A percentile compares a stretch with the other conserved stretches of the same genome.
Evolutionary conservation across 345 rosid species (phyloP).

Genomic region (Pugionium cornutum): DNA sequence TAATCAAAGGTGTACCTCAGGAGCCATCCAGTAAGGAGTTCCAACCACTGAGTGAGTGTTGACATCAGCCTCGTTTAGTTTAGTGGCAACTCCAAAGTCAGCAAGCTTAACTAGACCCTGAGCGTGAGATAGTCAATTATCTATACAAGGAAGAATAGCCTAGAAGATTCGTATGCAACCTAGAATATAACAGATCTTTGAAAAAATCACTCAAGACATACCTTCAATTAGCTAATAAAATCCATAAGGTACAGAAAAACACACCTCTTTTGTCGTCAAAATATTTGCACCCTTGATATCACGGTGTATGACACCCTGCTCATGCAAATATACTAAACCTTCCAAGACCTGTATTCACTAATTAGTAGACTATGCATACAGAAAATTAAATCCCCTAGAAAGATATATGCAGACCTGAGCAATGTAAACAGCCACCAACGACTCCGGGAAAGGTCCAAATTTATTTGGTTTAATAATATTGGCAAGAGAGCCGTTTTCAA

Average conservation of each 20-base stretch:
- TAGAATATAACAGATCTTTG: constrained; percentile 30
- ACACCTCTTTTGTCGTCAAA: constrained; percentile 97
- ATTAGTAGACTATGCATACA: constrained; percentile 30
- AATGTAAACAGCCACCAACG: constrained; percentile 93
- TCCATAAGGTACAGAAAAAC: constrained; percentile 5
- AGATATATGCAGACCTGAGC: constrained; percentile 77
- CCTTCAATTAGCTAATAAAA: constrained; percentile 11
- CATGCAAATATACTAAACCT: constrained; percentile 94
- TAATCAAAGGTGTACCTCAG: constrained; percentile 63
- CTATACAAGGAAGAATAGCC: constrained; percentile 13
- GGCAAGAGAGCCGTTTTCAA: constrained; percentile 99
- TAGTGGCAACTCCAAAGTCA: constrained; percentile 99
- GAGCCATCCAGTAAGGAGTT: constrained; percentile 99
- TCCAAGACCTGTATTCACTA: constrained; percentile 73
- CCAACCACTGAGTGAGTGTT: constrained; percentile 98
- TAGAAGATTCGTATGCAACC: constrained; percentile 9
- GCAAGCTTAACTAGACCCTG: constrained; percentile 99
- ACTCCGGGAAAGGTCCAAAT: constrained; percentile 98
- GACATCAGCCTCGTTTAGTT: constrained; percentile 95
- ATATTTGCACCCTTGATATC: constrained; percentile 99
- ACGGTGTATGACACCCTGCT: constrained; percentile 98
- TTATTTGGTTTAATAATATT: constrained; percentile 97
- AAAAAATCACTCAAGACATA: constrained; percentile 12
- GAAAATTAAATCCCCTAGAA: constrained; percentile 32
- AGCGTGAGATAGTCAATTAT: constrained; percentile 28